Base-by-base conservation (phyloP, 2,329 filamentous ascomycete genomes). In the Graphilbum sp. region DNA sequence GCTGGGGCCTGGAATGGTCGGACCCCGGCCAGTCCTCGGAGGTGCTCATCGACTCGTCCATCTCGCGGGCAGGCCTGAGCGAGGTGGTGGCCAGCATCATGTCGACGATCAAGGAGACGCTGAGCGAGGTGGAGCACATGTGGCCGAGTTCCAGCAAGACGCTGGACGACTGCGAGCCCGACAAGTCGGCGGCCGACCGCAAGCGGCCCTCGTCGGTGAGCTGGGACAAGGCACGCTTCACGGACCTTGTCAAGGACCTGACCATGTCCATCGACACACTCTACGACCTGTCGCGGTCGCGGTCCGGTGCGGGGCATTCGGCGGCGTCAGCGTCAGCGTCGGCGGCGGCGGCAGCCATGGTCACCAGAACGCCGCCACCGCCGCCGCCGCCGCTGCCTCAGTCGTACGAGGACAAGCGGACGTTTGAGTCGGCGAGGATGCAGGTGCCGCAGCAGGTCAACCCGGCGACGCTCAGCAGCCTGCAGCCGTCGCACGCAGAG, bases 1-100 rank as follows among this genome's bases (percentile, higher is more conserved):
- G 75, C 43, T 88, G 82, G 82, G 82, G 81, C 0, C 62, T 85
- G 37, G 79, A 85, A 54, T 88, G 82, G 82, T 81, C 75, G 40
- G 80, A 86, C 53, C 74, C 77, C 15, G 69, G 64, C 46, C 69
- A 77, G 50, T 53, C 52, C 13, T 49, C 52, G 43, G 54, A 57
- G 45, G 70, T 73, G 49, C 74, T 82, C 54, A 86, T 87, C 44
- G 74, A 79, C 49, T 72, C 76, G 50, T 73, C 72, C 13, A 62
- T 79, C 9, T 81, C 79, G 49, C 76, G 79, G 52, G 77, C 78
- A 37, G 82, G 81, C 18, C 60, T 87, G 39, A 81, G 77, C 42
- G 80, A 86, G 53, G 72, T 83, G 2, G 81, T 87, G 37, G 74
- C 75, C 41, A 84, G 79, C 53, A 80, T 87, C 49, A 75, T 88